A percentile compares a stretch with the other conserved stretches of the same genome.
phyloP scores from a whole-genome alignment of 2,329 filamentous ascomycete genomes.

The Colletotrichum lupini region DNA sequence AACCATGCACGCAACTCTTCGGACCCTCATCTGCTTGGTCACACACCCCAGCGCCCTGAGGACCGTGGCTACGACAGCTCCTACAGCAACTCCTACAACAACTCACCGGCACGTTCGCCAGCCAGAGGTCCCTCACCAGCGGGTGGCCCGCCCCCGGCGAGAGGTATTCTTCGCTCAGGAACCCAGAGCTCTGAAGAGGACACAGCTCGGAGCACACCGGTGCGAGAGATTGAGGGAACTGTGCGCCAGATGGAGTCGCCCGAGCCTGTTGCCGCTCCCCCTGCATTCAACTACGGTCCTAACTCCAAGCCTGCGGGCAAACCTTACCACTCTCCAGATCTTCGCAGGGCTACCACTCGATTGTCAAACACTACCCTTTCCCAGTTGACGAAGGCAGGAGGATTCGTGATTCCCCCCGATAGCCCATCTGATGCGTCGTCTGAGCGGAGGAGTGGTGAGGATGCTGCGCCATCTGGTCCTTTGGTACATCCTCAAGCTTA shows the following conservation, averaged over 20 bases:
- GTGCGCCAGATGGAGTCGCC: slow-evolving; percentile 71
- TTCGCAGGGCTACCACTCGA: slow-evolving; percentile 83
- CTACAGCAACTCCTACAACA: slow-evolving; percentile 44
- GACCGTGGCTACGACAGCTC: slow-evolving; percentile 40
- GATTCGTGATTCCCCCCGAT: slow-evolving; percentile 56
- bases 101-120: slow-evolving; percentile 42
- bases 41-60: slow-evolving; percentile 39
- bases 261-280: slow-evolving; percentile 81
- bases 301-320: slow-evolving; percentile 75
- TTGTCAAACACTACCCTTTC: slow-evolving; percentile 85
- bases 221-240: slow-evolving; percentile 61
- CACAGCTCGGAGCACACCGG: slow-evolving; percentile 51
- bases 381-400: slow-evolving; percentile 80
- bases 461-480: slow-evolving; percentile 41
- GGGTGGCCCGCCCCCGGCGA: slow-evolving; percentile 48
- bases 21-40: slow-evolving; percentile 50
- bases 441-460: slow-evolving; percentile 46
- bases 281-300: slow-evolving; percentile 81
- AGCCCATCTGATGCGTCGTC: slow-evolving; percentile 44
- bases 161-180: slow-evolving; percentile 45
- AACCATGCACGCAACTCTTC: slow-evolving; percentile 60
- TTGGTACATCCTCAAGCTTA: slow-evolving; percentile 64
- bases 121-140: not conserved
- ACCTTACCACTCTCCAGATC: slow-evolving; percentile 80
- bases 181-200: slow-evolving; percentile 65